These are phyloP conservation scores for Cyphellophora attinorum DNA, from an alignment of 2,329 filamentous ascomycete species.

Conservation along the genomic window DNA sequence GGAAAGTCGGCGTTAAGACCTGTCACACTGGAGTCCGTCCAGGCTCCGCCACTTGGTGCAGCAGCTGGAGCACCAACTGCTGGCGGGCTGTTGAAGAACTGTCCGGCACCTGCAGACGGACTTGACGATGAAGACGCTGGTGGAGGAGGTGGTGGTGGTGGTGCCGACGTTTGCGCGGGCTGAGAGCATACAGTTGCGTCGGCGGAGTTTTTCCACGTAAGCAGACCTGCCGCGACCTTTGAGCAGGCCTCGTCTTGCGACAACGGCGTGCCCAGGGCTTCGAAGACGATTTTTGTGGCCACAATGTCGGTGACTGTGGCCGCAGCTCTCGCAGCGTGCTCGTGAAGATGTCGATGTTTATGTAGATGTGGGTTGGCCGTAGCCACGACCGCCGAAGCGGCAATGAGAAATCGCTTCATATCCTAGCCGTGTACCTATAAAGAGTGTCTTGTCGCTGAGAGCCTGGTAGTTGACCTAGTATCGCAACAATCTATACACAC, in stretches of 20 bases:
- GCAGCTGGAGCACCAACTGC: slow-evolving; percentile 12
- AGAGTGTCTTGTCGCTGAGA: neutral
- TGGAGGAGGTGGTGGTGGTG: slow-evolving; percentile 20
- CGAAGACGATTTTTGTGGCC: slow-evolving; percentile 57
- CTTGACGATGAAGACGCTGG: slow-evolving; percentile 12
- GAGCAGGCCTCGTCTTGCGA: slow-evolving; percentile 55
- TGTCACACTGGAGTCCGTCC: slow-evolving; percentile 21
- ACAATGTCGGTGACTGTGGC: slow-evolving; percentile 28
- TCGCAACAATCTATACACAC: neutral
- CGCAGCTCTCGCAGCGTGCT: slow-evolving; percentile 28
- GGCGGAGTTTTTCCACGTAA: slow-evolving; percentile 56
- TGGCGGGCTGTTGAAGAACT: slow-evolving; percentile 37
- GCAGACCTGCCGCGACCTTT: slow-evolving; percentile 60
- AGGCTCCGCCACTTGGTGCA: slow-evolving; percentile 14
- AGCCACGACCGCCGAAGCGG: slow-evolving; percentile 31
- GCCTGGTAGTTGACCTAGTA: neutral
- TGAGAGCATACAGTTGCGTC: slow-evolving; percentile 42
- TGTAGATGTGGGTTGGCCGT: slow-evolving; percentile 31
- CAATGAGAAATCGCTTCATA: slow-evolving; percentile 28
- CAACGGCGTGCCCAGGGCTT: slow-evolving; percentile 57
- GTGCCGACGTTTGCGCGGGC: slow-evolving; percentile 15
- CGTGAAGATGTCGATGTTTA: slow-evolving; percentile 31
- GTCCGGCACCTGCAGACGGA: slow-evolving; percentile 22
- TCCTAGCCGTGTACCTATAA: slow-evolving; percentile 18
- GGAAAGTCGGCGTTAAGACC: slow-evolving; percentile 65